Conservation (phyloP, 768 basidiomycete species). For the Auricularia sp. region DNA sequence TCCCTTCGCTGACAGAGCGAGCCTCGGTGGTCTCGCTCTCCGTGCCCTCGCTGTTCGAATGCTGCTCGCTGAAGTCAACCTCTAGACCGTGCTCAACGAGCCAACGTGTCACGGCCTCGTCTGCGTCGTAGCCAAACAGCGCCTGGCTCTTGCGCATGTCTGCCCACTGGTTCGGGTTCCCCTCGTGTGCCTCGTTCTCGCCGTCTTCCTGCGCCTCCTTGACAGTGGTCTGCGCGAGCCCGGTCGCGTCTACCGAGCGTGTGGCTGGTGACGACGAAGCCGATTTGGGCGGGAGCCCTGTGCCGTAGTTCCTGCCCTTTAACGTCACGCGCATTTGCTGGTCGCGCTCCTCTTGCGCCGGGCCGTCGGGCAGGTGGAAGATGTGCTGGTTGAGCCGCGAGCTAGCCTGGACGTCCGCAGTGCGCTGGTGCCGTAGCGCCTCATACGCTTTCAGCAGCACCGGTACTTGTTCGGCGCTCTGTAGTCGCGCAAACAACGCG, state of each 20-base stretch:
- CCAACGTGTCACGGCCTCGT: conserved; percentile 8
- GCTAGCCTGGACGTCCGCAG: conserved; percentile 37
- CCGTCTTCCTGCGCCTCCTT: conserved; percentile 10
- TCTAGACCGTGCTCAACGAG: conserved; percentile 6
- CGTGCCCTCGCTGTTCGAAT: neutral
- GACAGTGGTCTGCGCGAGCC: conserved; percentile 1
- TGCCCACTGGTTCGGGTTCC: conserved; percentile 48
- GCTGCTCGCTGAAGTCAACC: neutral
- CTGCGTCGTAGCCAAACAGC: conserved; percentile 30
- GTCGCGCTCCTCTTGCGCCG: conserved; percentile 42
- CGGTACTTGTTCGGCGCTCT: conserved; percentile 13
- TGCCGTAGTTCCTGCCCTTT: conserved; percentile 14
- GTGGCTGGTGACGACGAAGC: conserved; percentile 17
- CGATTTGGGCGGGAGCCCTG: neutral
- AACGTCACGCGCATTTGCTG: conserved; percentile 39
- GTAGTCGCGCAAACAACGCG: conserved; percentile 39
- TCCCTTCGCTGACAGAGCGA: neutral
- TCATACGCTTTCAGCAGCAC: conserved; percentile 43
- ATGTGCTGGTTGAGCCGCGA: conserved; percentile 41
- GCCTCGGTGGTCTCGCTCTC: neutral
- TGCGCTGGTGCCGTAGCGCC: conserved; percentile 38
- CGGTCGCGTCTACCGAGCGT: conserved; percentile 4
- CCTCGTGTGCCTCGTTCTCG: conserved; percentile 16
- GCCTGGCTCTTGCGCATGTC: conserved; percentile 37
- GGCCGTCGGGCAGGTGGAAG: conserved; percentile 48